Percentiles rank a stretch among this genome's conserved stretches.
Conservation (phyloP, 2,329 filamentous ascomycete species). For the Alternaria gaisen region DNA sequence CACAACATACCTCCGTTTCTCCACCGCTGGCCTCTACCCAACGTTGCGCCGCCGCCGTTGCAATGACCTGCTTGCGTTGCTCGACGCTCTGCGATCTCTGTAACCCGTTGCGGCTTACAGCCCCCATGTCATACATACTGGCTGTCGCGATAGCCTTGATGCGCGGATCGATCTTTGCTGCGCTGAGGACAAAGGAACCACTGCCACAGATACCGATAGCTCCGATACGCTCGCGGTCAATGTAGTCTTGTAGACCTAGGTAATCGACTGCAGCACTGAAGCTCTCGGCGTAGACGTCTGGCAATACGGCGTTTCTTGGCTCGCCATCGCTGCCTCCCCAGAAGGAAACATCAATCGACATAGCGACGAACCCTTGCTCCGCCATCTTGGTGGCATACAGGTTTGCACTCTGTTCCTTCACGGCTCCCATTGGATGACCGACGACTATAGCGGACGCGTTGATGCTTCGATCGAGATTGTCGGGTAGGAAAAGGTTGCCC, state of each 20-base stretch:
- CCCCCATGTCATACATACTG: constrained; percentile 34
- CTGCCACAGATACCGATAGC: constrained; percentile 36
- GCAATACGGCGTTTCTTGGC: constrained; percentile 36
- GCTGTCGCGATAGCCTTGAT: constrained; percentile 33
- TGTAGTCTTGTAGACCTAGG: background rate
- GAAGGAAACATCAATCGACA: constrained; percentile 35
- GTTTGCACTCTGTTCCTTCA: constrained; percentile 46
- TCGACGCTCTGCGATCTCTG: constrained; percentile 16
- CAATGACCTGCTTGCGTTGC: constrained; percentile 19
- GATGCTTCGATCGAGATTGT: constrained; percentile 10
- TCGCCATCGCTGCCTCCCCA: constrained; percentile 40
- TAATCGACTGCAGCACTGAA: constrained; percentile 48
- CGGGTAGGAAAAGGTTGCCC: constrained; percentile 17
- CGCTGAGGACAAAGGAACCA: constrained; percentile 46
- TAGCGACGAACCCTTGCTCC: constrained; percentile 37
- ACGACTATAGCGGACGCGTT: constrained; percentile 36
- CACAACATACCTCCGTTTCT: background rate
- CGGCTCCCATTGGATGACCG: constrained; percentile 40
- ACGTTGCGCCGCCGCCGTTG: constrained; percentile 18
- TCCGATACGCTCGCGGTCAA: background rate
- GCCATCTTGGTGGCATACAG: constrained; percentile 43
- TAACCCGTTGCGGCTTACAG: constrained; percentile 19
- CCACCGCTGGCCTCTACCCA: constrained; percentile 20
- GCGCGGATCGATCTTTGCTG: constrained; percentile 47
- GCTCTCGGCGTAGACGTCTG: constrained; percentile 39